A percentile compares a stretch with the other conserved stretches of the same genome.
Conservation (phyloP, 371 early-diverging fungal genomes). For the Mucor piriformis region DNA sequence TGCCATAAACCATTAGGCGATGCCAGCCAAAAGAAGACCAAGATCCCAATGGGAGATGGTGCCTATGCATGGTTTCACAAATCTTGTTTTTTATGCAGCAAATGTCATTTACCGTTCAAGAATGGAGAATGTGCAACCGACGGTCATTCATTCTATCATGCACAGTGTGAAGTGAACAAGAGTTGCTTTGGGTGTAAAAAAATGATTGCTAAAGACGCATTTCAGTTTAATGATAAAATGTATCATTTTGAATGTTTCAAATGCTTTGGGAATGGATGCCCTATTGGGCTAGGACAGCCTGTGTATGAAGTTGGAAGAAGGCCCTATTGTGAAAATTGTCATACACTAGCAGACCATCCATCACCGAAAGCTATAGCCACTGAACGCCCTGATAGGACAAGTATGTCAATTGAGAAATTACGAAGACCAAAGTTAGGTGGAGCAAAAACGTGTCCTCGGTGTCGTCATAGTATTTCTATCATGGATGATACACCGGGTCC, state of each 20-base stretch:
- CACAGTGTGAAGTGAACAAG: slow-evolving; percentile 28
- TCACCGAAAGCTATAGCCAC: no score
- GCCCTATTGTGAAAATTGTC: slow-evolving; percentile 14
- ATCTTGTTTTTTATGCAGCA: slow-evolving; percentile 71
- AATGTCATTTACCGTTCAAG: slow-evolving; percentile 61
- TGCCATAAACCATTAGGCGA: slow-evolving; percentile 33
- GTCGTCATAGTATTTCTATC: slow-evolving; percentile 51
- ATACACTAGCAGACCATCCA: neutral
- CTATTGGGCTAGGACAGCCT: slow-evolving; percentile 14
- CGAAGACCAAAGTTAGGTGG: slow-evolving; percentile 58
- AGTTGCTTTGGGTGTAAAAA: slow-evolving; percentile 8
- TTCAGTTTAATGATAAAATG: slow-evolving; percentile 17
- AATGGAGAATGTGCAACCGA: slow-evolving; percentile 60
- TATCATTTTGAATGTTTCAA: slow-evolving; percentile 27
- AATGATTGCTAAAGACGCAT: slow-evolving; percentile 13
- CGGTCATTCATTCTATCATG: slow-evolving; percentile 52
- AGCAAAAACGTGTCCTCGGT: slow-evolving; percentile 56
- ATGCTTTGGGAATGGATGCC: slow-evolving; percentile 36
- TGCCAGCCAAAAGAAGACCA: slow-evolving; percentile 26
- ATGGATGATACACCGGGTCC: slow-evolving; percentile 65
- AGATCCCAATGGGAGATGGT: slow-evolving; percentile 26
- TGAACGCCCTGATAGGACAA: neutral
- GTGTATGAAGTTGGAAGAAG: slow-evolving; percentile 17
- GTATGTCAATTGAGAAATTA: slow-evolving; percentile 1
- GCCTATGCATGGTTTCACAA: slow-evolving; percentile 57